Evolutionary conservation across 176 grass and related monocot genomes (phyloP).

Genomic region (Poa annua): DNA sequence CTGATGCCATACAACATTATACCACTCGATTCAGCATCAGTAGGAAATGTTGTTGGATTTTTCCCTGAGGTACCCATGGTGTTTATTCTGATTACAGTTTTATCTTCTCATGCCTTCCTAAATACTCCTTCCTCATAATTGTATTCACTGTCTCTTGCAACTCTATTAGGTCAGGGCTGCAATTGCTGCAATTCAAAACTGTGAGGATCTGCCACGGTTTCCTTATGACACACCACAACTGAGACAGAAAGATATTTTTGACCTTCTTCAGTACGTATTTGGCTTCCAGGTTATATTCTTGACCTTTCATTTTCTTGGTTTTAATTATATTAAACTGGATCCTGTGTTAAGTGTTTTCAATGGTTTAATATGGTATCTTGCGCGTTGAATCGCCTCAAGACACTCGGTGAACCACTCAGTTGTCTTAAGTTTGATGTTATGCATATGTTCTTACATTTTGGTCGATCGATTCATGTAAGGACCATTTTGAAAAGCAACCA

Average conservation of each 20-base stretch:
- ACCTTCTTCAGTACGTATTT: slow-evolving; percentile 81
- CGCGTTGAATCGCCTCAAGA: not conserved
- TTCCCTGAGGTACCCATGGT: slow-evolving; percentile 76
- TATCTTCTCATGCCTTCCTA: slow-evolving; percentile 39
- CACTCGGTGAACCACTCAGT: not conserved
- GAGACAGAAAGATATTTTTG: slow-evolving; percentile 75
- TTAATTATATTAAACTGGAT: slow-evolving; percentile 5
- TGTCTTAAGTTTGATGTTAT: slow-evolving; percentile 14
- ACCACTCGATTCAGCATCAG: slow-evolving; percentile 78
- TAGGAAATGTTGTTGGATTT: slow-evolving; percentile 80
- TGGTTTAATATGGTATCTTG: slow-evolving; percentile 20
- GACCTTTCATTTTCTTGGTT: slow-evolving; percentile 29
- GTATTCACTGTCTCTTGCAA: slow-evolving; percentile 31
- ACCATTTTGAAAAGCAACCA: slow-evolving; percentile 8
- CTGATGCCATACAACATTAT: slow-evolving; percentile 90
- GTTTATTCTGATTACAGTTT: not conserved
- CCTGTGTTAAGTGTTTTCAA: slow-evolving; percentile 10
- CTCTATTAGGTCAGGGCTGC: slow-evolving; percentile 75
- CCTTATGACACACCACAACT: slow-evolving; percentile 55
- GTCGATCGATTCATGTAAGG: not conserved
- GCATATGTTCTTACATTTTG: slow-evolving; percentile 2
- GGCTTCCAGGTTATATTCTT: slow-evolving; percentile 81
- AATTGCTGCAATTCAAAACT: slow-evolving; percentile 73
- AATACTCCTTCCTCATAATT: not conserved
- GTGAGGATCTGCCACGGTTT: slow-evolving; percentile 76